Evolutionary conservation across 2,329 filamentous ascomycete genomes (phyloP), one percentile per base, ranked within the genome.

Genomic region (Macrophomina tecta): DNA sequence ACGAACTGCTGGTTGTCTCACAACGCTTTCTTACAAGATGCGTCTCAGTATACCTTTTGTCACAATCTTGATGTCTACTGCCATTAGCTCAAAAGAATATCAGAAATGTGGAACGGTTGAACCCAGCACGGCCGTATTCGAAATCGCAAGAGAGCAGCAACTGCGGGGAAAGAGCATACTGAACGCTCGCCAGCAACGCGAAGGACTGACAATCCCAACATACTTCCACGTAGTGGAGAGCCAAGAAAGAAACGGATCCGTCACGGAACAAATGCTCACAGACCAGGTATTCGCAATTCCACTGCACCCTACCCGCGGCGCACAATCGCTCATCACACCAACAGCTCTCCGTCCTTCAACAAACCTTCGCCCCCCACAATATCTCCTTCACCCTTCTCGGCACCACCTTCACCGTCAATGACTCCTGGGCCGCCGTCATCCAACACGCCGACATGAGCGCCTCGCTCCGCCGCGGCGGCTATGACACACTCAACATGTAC

Each of bases 401-500:
- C 68, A 78, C 83, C 38, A 82, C 81, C 30, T 84, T 81, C 70
- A 84, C 80, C 45, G 77, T 81, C 67, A 87, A 87, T 76, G 81
- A 85, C 69, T 77, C 76, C 52, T 88, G 86, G 86, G 85, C 86
- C 45, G 73, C 78, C 28, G 80, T 77, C 65, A 82, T 82, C 66
- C 74, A 74, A 30, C 81, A 83, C 71, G 82, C 83, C 69, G 72
- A 82, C 52, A 85, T 87, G 83, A 88, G 87, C 73, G 72, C 74
- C 23, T 74, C 82, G 1, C 81, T 88, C 2, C 84, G 85, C 30
- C 76, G 81, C 66, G 86, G 86, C 60, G 82, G 74, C 46, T 88
- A 88, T 74, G 69, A 72, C 51, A 82, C 82, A 1, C 79, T 88
- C 42, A 89, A 88, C 73, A 78, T 88, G 67, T 88, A 87, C 77